Conservation (phyloP, 352 stramenopile genomes). For the Globisporangium viniferum region DNA sequence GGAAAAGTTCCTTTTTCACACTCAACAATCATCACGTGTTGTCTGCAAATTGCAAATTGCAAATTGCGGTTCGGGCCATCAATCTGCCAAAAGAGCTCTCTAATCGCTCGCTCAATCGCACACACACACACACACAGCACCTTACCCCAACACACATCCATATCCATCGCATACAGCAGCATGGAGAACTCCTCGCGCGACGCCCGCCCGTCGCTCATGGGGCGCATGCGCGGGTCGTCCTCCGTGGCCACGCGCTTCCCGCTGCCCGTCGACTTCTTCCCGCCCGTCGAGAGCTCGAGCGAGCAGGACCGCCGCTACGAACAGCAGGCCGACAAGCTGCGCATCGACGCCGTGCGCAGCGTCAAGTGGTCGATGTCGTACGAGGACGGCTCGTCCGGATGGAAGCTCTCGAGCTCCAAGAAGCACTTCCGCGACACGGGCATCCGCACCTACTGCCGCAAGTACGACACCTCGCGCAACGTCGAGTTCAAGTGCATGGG, state of each 20-base stretch:
- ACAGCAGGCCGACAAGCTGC: slow-evolving; percentile 34
- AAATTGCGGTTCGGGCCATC: not conserved
- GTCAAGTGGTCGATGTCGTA: slow-evolving; percentile 62
- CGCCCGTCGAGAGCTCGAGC: slow-evolving; percentile 27
- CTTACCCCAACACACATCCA: not conserved
- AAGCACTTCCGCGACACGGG: slow-evolving; percentile 64
- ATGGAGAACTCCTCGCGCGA: slow-evolving; percentile 35
- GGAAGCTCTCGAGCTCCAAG: slow-evolving; percentile 69
- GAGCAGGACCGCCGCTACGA: slow-evolving; percentile 39
- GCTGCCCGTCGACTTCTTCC: slow-evolving; percentile 45
- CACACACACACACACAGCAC: not conserved
- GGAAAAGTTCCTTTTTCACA: no score
- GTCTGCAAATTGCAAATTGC: not conserved
- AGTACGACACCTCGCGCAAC: slow-evolving; percentile 28
- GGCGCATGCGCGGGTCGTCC: slow-evolving; percentile 23
- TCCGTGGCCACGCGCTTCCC: slow-evolving; percentile 30
- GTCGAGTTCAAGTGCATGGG: slow-evolving; percentile 70
- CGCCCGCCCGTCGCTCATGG: slow-evolving; percentile 36
- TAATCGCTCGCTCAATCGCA: not conserved
- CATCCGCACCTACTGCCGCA: slow-evolving; percentile 55
- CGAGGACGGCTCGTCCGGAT: slow-evolving; percentile 53
- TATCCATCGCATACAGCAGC: not conserved
- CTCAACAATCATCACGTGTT: not conserved
- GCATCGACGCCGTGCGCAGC: slow-evolving; percentile 29
- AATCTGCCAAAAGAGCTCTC: not conserved